A percentile compares a stretch with the other conserved stretches of the same genome.
Conservation (phyloP, 257 asterid species). For the Nicotiana attenuata region DNA sequence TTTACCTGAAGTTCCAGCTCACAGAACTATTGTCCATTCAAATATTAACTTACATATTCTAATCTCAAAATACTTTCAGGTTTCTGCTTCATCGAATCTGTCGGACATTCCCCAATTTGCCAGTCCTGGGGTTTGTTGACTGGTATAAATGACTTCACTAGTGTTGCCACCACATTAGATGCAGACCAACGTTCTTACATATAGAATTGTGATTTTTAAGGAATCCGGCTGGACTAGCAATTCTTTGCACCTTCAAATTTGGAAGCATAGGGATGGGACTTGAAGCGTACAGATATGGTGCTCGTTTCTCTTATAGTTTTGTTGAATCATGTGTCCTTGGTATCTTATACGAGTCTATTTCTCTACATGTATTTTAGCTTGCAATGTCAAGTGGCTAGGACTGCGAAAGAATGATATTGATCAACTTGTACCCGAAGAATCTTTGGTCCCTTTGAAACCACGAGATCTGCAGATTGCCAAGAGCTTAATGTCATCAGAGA, state of each 20-base stretch:
- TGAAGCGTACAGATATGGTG: constrained; percentile 92
- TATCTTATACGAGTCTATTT: neutral
- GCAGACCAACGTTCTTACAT: neutral
- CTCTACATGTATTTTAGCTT: constrained; percentile 35
- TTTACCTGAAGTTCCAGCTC: neutral
- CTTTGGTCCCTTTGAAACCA: constrained; percentile 59
- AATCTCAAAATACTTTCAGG: constrained; percentile 26
- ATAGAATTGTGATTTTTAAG: constrained; percentile 28
- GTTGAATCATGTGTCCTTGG: too few relatives aligned
- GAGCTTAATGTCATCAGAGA: constrained; percentile 60
- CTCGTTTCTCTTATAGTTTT: neutral
- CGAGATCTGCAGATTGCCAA: constrained; percentile 74
- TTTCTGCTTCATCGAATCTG: constrained; percentile 78
- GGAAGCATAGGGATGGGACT: constrained; percentile 95
- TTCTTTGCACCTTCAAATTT: constrained; percentile 86
- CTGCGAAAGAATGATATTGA: constrained; percentile 71
- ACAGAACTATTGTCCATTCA: neutral
- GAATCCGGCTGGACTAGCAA: constrained; percentile 97
- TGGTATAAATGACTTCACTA: constrained; percentile 45
- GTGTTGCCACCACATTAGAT: neutral
- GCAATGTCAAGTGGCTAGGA: constrained; percentile 93
- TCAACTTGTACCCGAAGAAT: constrained; percentile 65
- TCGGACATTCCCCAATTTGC: constrained; percentile 53
- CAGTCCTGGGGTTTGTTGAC: constrained; percentile 83
- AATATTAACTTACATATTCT: neutral